A percentile compares a stretch with the other conserved stretches of the same genome.
phyloP scores from a whole-genome alignment of 306 rosid genomes.

The Bauhinia variegata region DNA sequence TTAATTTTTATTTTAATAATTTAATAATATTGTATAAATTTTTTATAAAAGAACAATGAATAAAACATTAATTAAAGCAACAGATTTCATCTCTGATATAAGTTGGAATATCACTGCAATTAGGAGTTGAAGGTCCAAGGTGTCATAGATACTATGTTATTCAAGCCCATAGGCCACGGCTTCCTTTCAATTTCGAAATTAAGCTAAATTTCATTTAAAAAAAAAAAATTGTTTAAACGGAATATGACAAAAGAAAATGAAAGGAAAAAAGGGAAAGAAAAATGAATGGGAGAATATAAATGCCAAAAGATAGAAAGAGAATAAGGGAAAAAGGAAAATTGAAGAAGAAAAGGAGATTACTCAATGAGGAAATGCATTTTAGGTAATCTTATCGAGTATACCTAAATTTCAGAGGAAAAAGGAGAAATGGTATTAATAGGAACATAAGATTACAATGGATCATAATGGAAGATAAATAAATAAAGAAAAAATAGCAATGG shows the following conservation, averaged over 20 bases:
- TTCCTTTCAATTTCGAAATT: not conserved
- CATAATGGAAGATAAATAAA: too few relatives aligned
- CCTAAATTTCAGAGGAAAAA: not conserved
- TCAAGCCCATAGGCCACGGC: constrained; percentile 16
- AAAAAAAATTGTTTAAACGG: not conserved
- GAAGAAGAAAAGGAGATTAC: not conserved
- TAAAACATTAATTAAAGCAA: too few relatives aligned
- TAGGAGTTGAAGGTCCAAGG: constrained; percentile 5
- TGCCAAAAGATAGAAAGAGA: not conserved
- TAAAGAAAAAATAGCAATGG: too few relatives aligned
- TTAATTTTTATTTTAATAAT: too few relatives aligned
- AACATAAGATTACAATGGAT: not conserved
- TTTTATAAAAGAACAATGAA: too few relatives aligned
- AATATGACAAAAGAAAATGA: too few relatives aligned
- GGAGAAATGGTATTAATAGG: not conserved
- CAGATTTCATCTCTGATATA: too few relatives aligned
- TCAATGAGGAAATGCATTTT: not conserved
- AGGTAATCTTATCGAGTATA: constrained; percentile 2
- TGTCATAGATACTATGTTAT: constrained; percentile 2
- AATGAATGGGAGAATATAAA: not conserved
- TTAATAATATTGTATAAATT: too few relatives aligned
- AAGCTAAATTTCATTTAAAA: not conserved
- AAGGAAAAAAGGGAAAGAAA: not conserved
- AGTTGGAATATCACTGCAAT: not conserved
- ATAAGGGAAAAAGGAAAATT: not conserved